Percentiles rank a stretch among this genome's conserved stretches.
Conservation (phyloP, 2,329 filamentous ascomycete genomes). For the Exophiala calicioides region DNA sequence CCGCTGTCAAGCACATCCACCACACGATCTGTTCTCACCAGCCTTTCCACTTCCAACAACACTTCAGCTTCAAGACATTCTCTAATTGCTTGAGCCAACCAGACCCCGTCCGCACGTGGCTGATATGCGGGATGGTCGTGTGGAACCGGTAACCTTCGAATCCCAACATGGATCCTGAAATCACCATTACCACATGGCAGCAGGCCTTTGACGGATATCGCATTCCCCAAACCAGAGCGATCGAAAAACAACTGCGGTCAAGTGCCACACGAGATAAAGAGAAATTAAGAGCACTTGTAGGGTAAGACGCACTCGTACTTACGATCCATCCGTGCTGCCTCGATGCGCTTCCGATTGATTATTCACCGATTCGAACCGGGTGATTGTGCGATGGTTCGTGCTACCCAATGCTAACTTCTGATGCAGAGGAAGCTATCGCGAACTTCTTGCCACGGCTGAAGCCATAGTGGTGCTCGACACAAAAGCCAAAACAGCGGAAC, state of each 20-base stretch:
- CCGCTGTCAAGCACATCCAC: slow-evolving; percentile 1
- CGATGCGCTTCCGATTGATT: no score
- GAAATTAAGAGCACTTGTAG: slow-evolving; percentile 66
- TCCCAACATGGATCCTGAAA: slow-evolving; percentile 18
- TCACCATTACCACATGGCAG: slow-evolving; percentile 53
- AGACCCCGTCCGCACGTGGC: no score
- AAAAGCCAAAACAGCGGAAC: slow-evolving; percentile 74
- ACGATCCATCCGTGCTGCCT: no score
- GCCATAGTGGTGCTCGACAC: slow-evolving; percentile 87
- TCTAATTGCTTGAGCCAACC: no score
- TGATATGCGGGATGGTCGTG: no score
- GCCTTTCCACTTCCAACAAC: no score
- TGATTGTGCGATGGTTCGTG: no score
- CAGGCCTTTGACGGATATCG: slow-evolving; percentile 66
- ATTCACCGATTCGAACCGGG: no score
- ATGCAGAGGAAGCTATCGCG: slow-evolving; percentile 70
- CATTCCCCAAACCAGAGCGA: slow-evolving; percentile 61
- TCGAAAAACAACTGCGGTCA: slow-evolving; percentile 65
- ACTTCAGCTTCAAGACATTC: no score
- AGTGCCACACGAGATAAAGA: slow-evolving; percentile 65
- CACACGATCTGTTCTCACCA: slow-evolving; percentile 2
- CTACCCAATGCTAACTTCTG: slow-evolving; percentile 15
- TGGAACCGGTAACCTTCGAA: no score
- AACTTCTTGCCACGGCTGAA: slow-evolving; percentile 87
- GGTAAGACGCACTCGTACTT: no score